Base-by-base conservation (phyloP, 2,329 filamentous ascomycete genomes). In the Mycogone perniciosa region DNA sequence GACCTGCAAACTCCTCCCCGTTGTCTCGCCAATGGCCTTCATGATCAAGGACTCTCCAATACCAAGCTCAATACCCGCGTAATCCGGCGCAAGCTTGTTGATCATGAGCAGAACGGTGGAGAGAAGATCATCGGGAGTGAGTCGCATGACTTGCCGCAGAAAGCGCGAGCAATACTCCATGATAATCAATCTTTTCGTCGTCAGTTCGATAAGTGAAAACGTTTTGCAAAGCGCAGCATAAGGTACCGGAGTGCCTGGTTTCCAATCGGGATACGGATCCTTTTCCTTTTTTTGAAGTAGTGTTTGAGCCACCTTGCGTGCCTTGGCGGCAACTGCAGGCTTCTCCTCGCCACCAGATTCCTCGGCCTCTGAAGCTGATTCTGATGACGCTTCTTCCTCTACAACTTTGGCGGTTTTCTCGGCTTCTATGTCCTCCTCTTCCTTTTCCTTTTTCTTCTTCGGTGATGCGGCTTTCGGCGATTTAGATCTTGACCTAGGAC, bases 31-130 rank as follows among this genome's bases (percentile, higher is more conserved):
- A 62, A 99, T 95, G 5, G 93, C 89, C 68, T 97, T 99, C 91
- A 97, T 97, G 62, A 99, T 96, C 30, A 99, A 71, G 1, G 92
- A 97, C 70, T 99, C 93, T 51, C 93, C 93, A 60, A 99, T 99
- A n/a, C 93, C 93, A 31, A 99, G 78, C 69, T 99, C 93, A 56
- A 99, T 91, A 20, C 93, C 93, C 40, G 91, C 86, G 67, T 96
- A 99, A 64, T 99, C 93, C 3, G 93, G 92, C 2, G 93, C 93
- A 29, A 99, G 81, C 67, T 97, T 97, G 71, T 96, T 96, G 68
- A 96, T 88, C 93, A 99, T 97, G 31, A 99, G 81, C 56, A 96
- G 77, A 27, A 97, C 85, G 0, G 89, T 96, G 0, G 91, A 84
- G 2, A 96, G 77, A 20, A 99, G 77, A 64, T 99, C 93, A 11